Conservation (phyloP, 2,329 filamentous ascomycete genomes). For the Cordyceps fumosorosea region DNA sequence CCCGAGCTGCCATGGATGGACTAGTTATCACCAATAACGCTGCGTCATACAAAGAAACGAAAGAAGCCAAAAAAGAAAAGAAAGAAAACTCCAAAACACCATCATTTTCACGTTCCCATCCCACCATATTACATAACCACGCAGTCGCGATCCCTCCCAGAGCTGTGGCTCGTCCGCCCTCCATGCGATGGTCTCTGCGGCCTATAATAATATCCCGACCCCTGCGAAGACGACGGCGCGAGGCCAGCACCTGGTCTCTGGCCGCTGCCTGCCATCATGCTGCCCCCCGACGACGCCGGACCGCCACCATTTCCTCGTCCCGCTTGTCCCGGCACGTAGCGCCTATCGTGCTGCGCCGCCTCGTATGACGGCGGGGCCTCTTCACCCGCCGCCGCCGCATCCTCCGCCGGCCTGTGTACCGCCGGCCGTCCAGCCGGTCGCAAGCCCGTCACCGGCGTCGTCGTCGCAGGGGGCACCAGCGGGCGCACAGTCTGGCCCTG, state of each 20-base stretch:
- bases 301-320: conserved; percentile 10
- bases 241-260: neutral
- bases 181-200: neutral
- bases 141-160: conserved; percentile 31
- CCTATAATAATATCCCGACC: neutral
- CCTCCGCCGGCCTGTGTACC: conserved; percentile 22
- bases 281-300: neutral
- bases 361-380: conserved; percentile 53
- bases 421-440: neutral
- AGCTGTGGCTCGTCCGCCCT: conserved; percentile 10
- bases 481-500: conserved; percentile 37
- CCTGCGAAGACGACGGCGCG: neutral
- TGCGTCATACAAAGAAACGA: neutral
- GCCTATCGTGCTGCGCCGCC: conserved; percentile 44
- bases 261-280: neutral
- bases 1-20: neutral
- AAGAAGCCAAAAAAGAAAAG: neutral
- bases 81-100: neutral
- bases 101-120: neutral
- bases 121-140: conserved; percentile 37
- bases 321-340: conserved; percentile 42
- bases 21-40: neutral
- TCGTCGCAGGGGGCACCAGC: conserved; percentile 33
- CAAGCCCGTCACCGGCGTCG: neutral
- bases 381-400: conserved; percentile 27